These are phyloP conservation scores for Trichoderma breve DNA, from an alignment of 2,329 filamentous ascomycete genomes.

Conservation along the genomic window DNA sequence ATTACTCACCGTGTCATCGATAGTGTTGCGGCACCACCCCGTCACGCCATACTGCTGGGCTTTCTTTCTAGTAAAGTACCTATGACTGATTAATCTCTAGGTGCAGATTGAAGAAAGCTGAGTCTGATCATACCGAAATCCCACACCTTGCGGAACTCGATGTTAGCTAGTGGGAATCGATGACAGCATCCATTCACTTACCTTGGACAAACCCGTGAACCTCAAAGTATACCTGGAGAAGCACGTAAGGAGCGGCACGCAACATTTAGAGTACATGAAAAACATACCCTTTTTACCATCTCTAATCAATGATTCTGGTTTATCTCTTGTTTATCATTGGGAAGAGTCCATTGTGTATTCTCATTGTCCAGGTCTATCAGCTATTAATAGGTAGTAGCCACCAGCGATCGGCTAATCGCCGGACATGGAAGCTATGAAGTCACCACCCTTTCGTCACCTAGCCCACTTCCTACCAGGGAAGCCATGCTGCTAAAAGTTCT, in stretches of 20 bases:
- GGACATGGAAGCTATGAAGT: conserved; percentile 10
- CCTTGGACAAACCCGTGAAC: conserved; percentile 67
- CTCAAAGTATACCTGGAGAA: conserved; percentile 55
- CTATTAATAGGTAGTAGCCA: background rate
- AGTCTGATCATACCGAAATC: conserved; percentile 46
- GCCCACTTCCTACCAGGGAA: background rate
- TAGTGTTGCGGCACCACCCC: conserved; percentile 62
- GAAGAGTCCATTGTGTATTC: background rate
- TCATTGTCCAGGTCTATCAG: background rate
- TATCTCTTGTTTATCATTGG: background rate
- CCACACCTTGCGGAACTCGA: conserved; percentile 46
- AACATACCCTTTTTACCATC: conserved; percentile 38
- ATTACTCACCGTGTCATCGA: conserved; percentile 50
- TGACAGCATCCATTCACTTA: conserved; percentile 30
- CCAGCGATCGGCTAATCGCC: conserved; percentile 19
- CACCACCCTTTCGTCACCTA: conserved; percentile 8
- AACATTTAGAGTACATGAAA: background rate
- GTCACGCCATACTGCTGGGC: conserved; percentile 52
- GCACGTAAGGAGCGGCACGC: background rate
- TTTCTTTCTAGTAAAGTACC: conserved; percentile 54
- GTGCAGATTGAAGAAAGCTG: background rate
- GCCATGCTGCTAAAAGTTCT: background rate
- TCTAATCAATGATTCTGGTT: background rate
- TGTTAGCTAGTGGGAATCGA: conserved; percentile 27
- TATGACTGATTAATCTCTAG: conserved; percentile 26